Base-by-base conservation (phyloP, 208 protist genomes). In the Leishmania major region DNA sequence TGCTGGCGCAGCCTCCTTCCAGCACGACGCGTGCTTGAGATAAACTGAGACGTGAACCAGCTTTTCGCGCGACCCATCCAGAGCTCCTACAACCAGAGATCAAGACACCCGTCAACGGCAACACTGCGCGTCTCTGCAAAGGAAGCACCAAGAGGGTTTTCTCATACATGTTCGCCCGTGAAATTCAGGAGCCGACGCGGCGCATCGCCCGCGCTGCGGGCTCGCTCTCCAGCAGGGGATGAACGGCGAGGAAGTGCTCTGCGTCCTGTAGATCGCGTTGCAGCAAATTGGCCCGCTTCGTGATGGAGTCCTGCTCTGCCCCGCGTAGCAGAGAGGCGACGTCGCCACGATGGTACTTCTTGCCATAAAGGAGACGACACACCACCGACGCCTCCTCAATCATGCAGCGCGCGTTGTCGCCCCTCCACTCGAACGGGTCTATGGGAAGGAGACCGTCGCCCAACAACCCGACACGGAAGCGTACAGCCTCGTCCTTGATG, bases 341-440 rank as follows among this genome's bases (percentile, higher is more conserved):
- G 76, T 93, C 88, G 40, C 91, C 94, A 55, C 94, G 89, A 82
- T 97, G 94, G 77, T 95, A 97, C 84, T 95, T 95, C 51, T 92
- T 94, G 0, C 94, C 91, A 76, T 97, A 97, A 82, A 97, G 92
- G 0, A 85, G 79, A 11, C 90, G 86, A 80, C 90, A 94, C 71
- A 97, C 66, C 19, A 87, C 85, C 3, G 94, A 93, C 5, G 94
- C 94, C 77, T 97, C 94, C 75, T 95, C 91, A 45, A 97, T 89
- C 77, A 86, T 80, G 74, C 83, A 87, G 45, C 90, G 90, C 13
- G 88, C 89, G 53, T 89, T 86, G 88, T 97, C 94, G 15, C 94
- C 94, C 45, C 94, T 87, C 90, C 91, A 97, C 84, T 97, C 94
- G 78, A 97, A 97, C 7, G 91, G 86, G 76, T 97, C 92, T 22